Base-by-base conservation (phyloP, 2,329 filamentous ascomycete genomes). In the Trichoderma citrinoviride region DNA sequence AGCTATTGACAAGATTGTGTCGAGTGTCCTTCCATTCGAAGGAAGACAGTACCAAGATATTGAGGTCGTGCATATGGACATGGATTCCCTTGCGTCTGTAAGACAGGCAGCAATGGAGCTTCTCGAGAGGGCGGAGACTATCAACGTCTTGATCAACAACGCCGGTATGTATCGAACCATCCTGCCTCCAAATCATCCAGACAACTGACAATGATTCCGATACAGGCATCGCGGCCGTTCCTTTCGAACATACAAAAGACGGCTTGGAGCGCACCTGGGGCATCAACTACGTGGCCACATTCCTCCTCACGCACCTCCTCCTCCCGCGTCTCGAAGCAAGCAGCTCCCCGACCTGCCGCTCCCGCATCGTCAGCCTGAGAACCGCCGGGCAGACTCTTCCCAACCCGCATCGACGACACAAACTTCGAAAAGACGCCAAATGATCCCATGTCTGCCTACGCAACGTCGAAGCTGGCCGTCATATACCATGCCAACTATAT, bases 91-190 rank as follows among this genome's bases (percentile, higher is more conserved):
- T 21, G 23, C 25, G 7, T 57, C 54, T 43, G 40, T 57, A 17
- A 43, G 23, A 46, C 3, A 10, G 3, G 54, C 17, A 0, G 54
- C 54, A 29, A 17, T 12, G n/a, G 54, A 57, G 10, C 44, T 46
- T 57, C 54, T 57, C 14, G 2, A 3, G 10, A 57, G 29, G 12
- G 5, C 54, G 6, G 1, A 46, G 7, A 15, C 19, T 1, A 57
- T 46, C 5, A 57, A 33, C 19, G 15, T 57, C 23, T 46, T 57
- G 15, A 57, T 57, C 41, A 57, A 57, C 54, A 57, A 57, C 25
- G 40, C 54, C 3, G 54, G 54, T 57, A 2, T 0, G 37, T n/a
- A 43, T 15, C n/a, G 12, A 3, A 56, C 1, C 15, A 3, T 21
- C 17, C n/a, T 7, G 0, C 21, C 3, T 1, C 29, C 23, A 7